Evolutionary conservation across 768 basidiomycete genomes (phyloP), one percentile per base, ranked within the genome.

Genomic region (Dictyophora rubrovolvata): DNA sequence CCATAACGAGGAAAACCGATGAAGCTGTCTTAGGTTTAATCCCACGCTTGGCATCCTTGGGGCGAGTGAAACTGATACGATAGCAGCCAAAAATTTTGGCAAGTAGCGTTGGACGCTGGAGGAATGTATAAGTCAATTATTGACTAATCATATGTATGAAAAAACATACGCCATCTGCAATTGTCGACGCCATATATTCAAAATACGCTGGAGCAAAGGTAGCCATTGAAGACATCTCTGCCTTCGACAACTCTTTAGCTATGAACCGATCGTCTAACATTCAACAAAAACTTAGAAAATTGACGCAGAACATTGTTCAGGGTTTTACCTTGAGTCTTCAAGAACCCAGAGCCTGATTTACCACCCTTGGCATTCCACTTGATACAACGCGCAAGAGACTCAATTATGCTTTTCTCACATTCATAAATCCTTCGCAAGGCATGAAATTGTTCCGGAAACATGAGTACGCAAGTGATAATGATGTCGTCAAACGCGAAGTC

Each of bases 31-130:
- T 91, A 6, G 83, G 80, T 71, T 78, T 89, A 55, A 78, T 81
- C 9, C 77, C 68, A 14, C 48, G 28, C 7, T 77, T 77, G 61
- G 75, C 81, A 63, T 89, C 90, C 61, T 83, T 86, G 1, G 82
- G 81, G 69, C 91, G 93, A 63, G 82, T 83, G 73, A 93, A 93
- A 2, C 89, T 89, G 62, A 99, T 77, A 68, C 96, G 95, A 71
- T 89, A 99, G 66, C 93, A 94, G 0, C 96, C 96, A 62, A 96
- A 95, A 55, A 97, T 87, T 73, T 98, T 98, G 36, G 96, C 95
- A 6, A 99, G 77, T 0, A 96, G 77, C 0, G 95, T 97, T 0
- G 95, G 95, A 14, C 92, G 88, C 91, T 95, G 64, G 1, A 54
- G 34, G 18, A 22, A 36, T n/a, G 1, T 23, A 53, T 23, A 18